Conservation (phyloP, 164 flowering plant genomes). For the Chloranthus sessilifolius region DNA sequence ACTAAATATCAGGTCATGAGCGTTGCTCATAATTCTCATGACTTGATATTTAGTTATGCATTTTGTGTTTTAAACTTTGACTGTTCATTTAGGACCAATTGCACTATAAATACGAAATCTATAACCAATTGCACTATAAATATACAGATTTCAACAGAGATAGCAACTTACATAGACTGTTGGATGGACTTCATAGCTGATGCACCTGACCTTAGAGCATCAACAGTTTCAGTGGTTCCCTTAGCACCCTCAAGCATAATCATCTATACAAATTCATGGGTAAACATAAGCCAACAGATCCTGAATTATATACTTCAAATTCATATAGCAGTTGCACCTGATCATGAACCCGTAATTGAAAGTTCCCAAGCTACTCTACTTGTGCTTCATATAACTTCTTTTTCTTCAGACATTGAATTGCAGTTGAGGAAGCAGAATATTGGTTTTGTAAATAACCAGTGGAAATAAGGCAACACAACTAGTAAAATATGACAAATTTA, state of each 20-base stretch:
- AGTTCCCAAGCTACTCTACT: conserved; percentile 5
- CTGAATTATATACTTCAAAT: neutral
- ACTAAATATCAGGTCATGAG: too few species aligned
- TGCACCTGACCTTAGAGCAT: conserved; percentile 11
- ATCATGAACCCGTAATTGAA: conserved; percentile 11
- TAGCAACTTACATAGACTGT: conserved; percentile 3
- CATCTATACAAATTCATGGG: neutral
- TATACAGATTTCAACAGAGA: too few species aligned
- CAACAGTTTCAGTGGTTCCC: conserved; percentile 9
- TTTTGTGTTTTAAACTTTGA: too few species aligned
- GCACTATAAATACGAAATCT: too few species aligned
- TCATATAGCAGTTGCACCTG: conserved; percentile 1
- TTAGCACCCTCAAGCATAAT: conserved; percentile 10
- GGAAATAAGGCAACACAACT: neutral
- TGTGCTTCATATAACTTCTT: conserved; percentile 10
- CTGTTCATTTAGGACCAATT: too few species aligned
- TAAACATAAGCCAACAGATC: neutral
- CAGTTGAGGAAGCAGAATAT: conserved; percentile 4
- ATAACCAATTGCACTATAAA: too few species aligned
- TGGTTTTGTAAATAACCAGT: neutral
- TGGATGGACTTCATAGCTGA: conserved; percentile 7
- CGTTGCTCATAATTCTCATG: too few species aligned
- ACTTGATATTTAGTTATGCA: too few species aligned
- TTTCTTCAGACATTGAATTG: conserved; percentile 12
- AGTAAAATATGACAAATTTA: too few species aligned